Evolutionary conservation across 2,329 filamentous ascomycete species (phyloP).

Genomic region (Cladosporium sp.): DNA sequence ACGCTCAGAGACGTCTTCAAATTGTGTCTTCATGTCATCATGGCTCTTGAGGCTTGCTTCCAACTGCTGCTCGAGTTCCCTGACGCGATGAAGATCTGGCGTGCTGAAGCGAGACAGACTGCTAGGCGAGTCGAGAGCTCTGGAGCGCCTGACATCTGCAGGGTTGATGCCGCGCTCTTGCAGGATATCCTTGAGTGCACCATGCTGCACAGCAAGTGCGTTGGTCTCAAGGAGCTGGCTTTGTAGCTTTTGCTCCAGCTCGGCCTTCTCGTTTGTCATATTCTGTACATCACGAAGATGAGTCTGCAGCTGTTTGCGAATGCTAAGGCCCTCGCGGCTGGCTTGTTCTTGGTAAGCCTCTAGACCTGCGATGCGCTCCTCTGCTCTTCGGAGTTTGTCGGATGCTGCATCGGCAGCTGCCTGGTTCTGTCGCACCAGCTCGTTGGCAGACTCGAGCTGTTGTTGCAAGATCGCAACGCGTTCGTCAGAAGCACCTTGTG

Average conservation of each 20-base stretch:
- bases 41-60: constrained; percentile 72
- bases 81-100: constrained; percentile 73
- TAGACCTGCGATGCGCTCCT: constrained; percentile 92
- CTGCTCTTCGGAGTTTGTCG: constrained; percentile 84
- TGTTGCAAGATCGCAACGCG: constrained; percentile 70
- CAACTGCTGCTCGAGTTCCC: constrained; percentile 85
- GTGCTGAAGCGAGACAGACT: constrained; percentile 63
- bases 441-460: constrained; percentile 74
- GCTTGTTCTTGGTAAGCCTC: constrained; percentile 97
- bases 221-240: constrained; percentile 91
- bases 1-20: constrained; percentile 72
- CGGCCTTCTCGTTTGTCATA: constrained; percentile 74
- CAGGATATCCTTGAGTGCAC: constrained; percentile 87
- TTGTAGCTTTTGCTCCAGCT: constrained; percentile 76
- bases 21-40: constrained; percentile 75
- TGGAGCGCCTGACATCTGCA: constrained; percentile 65
- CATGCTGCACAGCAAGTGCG: constrained; percentile 85
- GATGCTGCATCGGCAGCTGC: constrained; percentile 80
- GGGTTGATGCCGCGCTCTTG: constrained; percentile 83
- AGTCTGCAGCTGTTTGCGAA: constrained; percentile 83
- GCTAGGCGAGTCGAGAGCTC: constrained; percentile 68
- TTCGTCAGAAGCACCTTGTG: constrained; percentile 55
- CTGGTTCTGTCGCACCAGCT: constrained; percentile 81
- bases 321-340: constrained; percentile 83
- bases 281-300: constrained; percentile 78